These are phyloP conservation scores for Lentithecium fluviatile DNA, from an alignment of 495 filamentous ascomycete species.

Conservation along the genomic window DNA sequence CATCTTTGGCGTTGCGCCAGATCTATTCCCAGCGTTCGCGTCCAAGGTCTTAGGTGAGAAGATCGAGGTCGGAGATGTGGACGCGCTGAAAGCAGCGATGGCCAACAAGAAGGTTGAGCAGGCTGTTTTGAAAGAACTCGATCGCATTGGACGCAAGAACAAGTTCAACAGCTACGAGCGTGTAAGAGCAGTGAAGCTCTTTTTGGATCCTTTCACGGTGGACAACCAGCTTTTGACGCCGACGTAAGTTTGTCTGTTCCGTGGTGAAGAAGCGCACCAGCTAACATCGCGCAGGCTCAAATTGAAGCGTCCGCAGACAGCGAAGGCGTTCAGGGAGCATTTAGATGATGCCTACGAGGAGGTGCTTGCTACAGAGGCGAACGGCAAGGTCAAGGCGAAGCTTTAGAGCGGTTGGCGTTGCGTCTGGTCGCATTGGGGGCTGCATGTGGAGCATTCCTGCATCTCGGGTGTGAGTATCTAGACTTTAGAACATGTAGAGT, in stretches of 20 bases:
- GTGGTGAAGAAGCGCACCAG: neutral
- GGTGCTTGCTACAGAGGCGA: slow-evolving; percentile 33
- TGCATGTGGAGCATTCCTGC: neutral
- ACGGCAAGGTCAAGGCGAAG: slow-evolving; percentile 51
- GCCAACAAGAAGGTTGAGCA: slow-evolving; percentile 66
- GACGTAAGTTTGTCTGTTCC: slow-evolving; percentile 67
- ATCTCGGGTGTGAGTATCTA: no score
- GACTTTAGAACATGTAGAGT: no score
- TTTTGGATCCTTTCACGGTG: slow-evolving; percentile 86
- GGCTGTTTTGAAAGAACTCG: slow-evolving; percentile 75
- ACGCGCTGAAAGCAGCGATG: slow-evolving; percentile 64
- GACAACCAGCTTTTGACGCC: slow-evolving; percentile 95
- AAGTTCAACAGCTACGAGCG: slow-evolving; percentile 89
- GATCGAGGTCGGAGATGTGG: slow-evolving; percentile 61
- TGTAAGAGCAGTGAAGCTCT: slow-evolving; percentile 70
- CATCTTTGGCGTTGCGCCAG: slow-evolving; percentile 82
- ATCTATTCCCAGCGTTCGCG: slow-evolving; percentile 75
- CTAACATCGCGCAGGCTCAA: slow-evolving; percentile 68
- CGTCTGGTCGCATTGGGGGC: neutral
- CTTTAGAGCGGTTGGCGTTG: slow-evolving; percentile 40
- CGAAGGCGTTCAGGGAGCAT: slow-evolving; percentile 68
- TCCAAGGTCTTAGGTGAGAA: slow-evolving; percentile 66
- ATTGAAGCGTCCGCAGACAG: slow-evolving; percentile 87
- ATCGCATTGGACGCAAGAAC: slow-evolving; percentile 74
- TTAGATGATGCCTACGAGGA: slow-evolving; percentile 83